Percentiles rank a stretch among this genome's conserved stretches.
These are phyloP conservation scores for Epichloe sp. DNA, from an alignment of 2,329 filamentous ascomycete genomes.

Conservation along the genomic window DNA sequence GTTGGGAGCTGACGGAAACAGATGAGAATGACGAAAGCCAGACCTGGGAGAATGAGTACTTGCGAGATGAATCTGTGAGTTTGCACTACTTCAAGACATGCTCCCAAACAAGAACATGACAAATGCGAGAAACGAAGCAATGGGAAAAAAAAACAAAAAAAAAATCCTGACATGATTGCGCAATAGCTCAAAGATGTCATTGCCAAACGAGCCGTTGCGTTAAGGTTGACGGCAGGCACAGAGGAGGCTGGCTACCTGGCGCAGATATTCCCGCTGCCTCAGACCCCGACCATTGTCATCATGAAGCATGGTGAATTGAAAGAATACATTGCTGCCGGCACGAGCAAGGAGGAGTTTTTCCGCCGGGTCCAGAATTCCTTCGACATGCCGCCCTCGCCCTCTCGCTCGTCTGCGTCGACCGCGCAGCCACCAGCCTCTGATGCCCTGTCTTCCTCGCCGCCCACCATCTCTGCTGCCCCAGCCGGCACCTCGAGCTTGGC, in stretches of 20 bases:
- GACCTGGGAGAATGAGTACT: slow-evolving; percentile 59
- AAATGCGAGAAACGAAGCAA: neutral
- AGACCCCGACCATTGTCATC: slow-evolving; percentile 65
- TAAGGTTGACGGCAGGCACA: slow-evolving; percentile 59
- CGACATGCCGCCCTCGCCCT: slow-evolving; percentile 11
- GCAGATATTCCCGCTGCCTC: slow-evolving; percentile 69
- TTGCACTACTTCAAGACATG: neutral
- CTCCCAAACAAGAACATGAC: no score
- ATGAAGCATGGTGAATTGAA: slow-evolving; percentile 69
- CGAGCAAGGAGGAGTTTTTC: slow-evolving; percentile 53
- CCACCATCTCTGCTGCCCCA: slow-evolving; percentile 2
- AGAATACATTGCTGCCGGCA: slow-evolving; percentile 58
- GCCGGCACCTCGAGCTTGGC: slow-evolving; percentile 9
- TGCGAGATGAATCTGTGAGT: slow-evolving; percentile 42
- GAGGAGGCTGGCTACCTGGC: slow-evolving; percentile 71
- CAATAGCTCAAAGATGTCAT: slow-evolving; percentile 42
- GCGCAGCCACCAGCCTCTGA: slow-evolving; percentile 4
- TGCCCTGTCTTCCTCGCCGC: slow-evolving; percentile 1
- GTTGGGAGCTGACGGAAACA: slow-evolving; percentile 20
- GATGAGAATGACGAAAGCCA: slow-evolving; percentile 58
- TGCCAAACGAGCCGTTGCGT: slow-evolving; percentile 48
- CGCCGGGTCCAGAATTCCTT: slow-evolving; percentile 25
- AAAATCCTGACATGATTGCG: slow-evolving; percentile 6
- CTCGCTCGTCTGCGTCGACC: slow-evolving; percentile 6
- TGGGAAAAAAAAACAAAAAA: neutral